Evolutionary conservation across 495 filamentous ascomycete species (phyloP).

Genomic region (Aspergillus bridgeri): DNA sequence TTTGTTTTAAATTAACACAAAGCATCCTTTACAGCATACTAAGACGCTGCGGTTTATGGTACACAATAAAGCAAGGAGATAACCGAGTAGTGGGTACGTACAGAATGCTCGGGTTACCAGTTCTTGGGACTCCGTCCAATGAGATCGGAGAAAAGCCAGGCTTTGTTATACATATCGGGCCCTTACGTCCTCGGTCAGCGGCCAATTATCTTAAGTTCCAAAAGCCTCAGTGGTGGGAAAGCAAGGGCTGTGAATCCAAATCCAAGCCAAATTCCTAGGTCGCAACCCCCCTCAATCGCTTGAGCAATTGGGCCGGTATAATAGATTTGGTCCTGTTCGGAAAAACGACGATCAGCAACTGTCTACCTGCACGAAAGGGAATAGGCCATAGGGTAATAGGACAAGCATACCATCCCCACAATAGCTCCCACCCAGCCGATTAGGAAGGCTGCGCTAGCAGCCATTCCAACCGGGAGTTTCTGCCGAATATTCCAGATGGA

Average conservation of each 20-base stretch:
- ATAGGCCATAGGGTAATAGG: background rate
- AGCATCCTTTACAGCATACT: background rate
- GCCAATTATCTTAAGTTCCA: slow-evolving; percentile 37
- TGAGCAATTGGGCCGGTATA: slow-evolving; percentile 46
- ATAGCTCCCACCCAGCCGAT: slow-evolving; percentile 50
- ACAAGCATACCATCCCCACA: slow-evolving; percentile 43
- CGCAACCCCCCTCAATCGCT: slow-evolving; percentile 30
- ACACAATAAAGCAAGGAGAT: background rate
- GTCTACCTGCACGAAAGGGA: background rate
- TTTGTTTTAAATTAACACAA: background rate
- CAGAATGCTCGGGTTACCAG: background rate
- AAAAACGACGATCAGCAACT: slow-evolving; percentile 3
- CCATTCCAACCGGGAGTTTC: slow-evolving; percentile 43
- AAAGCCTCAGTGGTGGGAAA: slow-evolving; percentile 42
- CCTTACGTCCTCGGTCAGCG: slow-evolving; percentile 10
- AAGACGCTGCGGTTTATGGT: background rate
- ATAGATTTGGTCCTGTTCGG: slow-evolving; percentile 40
- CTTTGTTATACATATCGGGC: background rate
- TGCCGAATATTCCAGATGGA: slow-evolving; percentile 40
- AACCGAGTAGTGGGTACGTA: background rate
- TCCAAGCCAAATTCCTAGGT: slow-evolving; percentile 45
- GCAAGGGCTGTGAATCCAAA: slow-evolving; percentile 38
- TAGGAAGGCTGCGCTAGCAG: slow-evolving; percentile 43
- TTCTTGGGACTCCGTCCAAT: background rate
- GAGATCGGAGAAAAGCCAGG: background rate